Evolutionary conservation across 306 rosid species (phyloP).

Genomic region (apple (Malus domestica)): DNA sequence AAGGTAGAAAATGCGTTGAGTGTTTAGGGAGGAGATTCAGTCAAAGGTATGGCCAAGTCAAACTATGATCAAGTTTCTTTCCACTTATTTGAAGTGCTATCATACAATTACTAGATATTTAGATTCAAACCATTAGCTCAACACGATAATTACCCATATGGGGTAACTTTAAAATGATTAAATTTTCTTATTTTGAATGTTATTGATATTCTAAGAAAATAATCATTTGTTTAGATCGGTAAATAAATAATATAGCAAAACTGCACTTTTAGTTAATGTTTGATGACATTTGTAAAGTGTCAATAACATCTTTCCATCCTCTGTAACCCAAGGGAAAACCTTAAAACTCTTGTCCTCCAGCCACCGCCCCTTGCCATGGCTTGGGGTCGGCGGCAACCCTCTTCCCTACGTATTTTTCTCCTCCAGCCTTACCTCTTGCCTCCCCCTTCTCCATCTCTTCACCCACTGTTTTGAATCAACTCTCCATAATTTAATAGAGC

Average conservation of each 20-base stretch:
- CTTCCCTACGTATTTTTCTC: no score
- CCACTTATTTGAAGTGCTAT: not conserved
- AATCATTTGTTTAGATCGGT: no score
- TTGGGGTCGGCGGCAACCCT: no score
- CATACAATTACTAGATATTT: not conserved
- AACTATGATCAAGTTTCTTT: not conserved
- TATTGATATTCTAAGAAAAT: not conserved
- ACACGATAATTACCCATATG: not conserved
- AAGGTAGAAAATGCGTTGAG: constrained; percentile 78
- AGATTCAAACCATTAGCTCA: not conserved
- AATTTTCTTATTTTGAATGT: not conserved
- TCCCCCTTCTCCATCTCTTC: no score
- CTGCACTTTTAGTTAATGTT: not conserved
- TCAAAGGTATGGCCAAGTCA: constrained; percentile 47
- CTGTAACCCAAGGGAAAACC: no score
- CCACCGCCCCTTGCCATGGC: no score
- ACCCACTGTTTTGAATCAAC: no score
- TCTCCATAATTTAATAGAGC: no score
- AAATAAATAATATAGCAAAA: no score
- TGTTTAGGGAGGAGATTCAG: constrained; percentile 83
- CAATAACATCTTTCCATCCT: no score
- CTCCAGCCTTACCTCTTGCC: no score
- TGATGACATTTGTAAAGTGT: not conserved
- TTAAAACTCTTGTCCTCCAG: no score
- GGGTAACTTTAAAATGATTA: not conserved